These are phyloP conservation scores for Kwoniella heveanensis DNA, from an alignment of 768 basidiomycete species.

Conservation along the genomic window DNA sequence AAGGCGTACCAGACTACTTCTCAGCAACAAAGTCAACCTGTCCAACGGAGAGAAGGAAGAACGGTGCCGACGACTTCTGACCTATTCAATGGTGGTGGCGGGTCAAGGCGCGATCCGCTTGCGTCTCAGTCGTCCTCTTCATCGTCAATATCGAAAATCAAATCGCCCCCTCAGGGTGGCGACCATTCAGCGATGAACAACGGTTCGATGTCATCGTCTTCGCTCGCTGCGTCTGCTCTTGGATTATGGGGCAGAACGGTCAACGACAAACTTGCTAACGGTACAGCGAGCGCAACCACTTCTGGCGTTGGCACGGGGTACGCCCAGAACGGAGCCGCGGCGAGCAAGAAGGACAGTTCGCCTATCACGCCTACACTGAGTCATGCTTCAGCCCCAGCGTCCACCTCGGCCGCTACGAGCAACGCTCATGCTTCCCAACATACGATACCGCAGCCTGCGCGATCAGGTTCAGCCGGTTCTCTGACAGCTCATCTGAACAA, in stretches of 20 bases:
- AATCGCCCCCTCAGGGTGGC: slow-evolving; percentile 1
- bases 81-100: slow-evolving; percentile 27
- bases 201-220: not conserved
- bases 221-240: not conserved
- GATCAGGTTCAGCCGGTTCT: not conserved
- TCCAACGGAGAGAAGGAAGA: slow-evolving; percentile 36
- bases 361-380: slow-evolving; percentile 12
- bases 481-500: not conserved
- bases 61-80: slow-evolving; percentile 47
- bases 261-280: slow-evolving; percentile 5
- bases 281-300: not conserved
- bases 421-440: too few species aligned
- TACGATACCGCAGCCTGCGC: not conserved
- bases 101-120: slow-evolving; percentile 6
- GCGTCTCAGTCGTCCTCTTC: not conserved
- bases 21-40: slow-evolving; percentile 15
- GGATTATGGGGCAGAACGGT: slow-evolving; percentile 14
- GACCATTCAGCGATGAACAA: not conserved
- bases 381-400: not conserved
- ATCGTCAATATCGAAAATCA: slow-evolving; percentile 9
- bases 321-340: not conserved
- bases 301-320: not conserved
- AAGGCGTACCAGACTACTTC: not conserved
- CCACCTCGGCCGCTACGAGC: not conserved
- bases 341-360: not conserved